A percentile compares a stretch with the other conserved stretches of the same genome.
Conservation (phyloP, 148 eudicot genomes). For the Cornus florida region DNA sequence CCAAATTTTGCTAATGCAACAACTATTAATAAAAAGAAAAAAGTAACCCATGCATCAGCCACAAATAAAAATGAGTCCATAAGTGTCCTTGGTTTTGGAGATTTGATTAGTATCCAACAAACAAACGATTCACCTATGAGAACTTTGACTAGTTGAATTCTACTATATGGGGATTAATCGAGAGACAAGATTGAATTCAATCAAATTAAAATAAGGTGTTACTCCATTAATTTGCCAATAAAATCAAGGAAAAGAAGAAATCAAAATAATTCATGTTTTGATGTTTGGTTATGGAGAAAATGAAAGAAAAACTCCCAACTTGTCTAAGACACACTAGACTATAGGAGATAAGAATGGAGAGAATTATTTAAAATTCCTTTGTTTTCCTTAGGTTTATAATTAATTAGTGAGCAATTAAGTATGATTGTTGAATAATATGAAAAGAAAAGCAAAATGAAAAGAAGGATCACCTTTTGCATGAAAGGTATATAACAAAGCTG, state of each 20-base stretch:
- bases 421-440: not conserved
- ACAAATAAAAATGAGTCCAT: too few species aligned
- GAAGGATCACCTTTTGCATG: slow-evolving; percentile 54
- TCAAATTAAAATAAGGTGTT: not conserved
- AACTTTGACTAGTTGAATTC: too few species aligned
- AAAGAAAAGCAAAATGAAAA: not conserved
- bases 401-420: too few species aligned
- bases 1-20: too few species aligned
- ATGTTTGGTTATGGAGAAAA: not conserved
- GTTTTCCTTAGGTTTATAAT: not conserved
- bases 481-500: slow-evolving; percentile 41
- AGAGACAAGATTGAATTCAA: not conserved
- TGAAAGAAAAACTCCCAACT: not conserved
- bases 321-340: not conserved
- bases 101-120: slow-evolving; percentile 3
- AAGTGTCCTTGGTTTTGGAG: too few species aligned
- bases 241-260: not conserved
- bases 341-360: not conserved
- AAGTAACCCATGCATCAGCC: too few species aligned
- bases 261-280: not conserved
- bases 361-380: too few species aligned
- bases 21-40: too few species aligned
- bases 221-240: not conserved
- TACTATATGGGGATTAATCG: too few species aligned
- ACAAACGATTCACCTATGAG: not conserved